phyloP scores from a whole-genome alignment of 2,329 filamentous ascomycete genomes.

The Leptographium galeiforme region DNA sequence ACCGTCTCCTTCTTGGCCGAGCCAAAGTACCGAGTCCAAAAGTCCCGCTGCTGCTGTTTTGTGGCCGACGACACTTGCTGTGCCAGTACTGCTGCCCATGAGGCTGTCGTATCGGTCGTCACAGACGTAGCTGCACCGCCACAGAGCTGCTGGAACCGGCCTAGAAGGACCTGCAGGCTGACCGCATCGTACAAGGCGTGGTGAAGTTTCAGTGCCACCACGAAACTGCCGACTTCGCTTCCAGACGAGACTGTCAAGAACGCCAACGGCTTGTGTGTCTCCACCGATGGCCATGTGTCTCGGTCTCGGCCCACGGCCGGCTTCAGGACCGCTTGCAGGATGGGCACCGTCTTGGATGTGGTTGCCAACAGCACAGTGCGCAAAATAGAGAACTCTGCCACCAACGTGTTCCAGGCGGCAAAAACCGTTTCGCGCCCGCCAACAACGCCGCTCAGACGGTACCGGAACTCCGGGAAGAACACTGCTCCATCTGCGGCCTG shows the following conservation, averaged over 20 bases:
- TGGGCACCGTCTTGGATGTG: conserved; percentile 28
- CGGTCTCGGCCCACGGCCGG: conserved; percentile 1
- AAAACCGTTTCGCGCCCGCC: conserved; percentile 26
- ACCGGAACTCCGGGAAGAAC: conserved; percentile 65
- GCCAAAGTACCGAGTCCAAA: conserved; percentile 30
- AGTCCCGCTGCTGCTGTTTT: conserved; percentile 12
- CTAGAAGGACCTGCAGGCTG: conserved; percentile 53
- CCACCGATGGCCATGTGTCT: conserved; percentile 1
- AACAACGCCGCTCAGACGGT: conserved; percentile 30
- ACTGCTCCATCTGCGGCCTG: conserved; percentile 49
- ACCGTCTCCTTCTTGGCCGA: background rate
- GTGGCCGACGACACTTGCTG: conserved; percentile 6
- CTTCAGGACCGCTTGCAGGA: conserved; percentile 50
- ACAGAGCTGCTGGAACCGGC: conserved; percentile 20
- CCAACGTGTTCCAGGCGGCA: conserved; percentile 47
- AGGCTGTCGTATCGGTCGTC: background rate
- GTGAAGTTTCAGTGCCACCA: conserved; percentile 51
- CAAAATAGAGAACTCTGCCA: conserved; percentile 46
- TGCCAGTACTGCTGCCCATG: conserved; percentile 16
- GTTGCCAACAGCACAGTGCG: conserved; percentile 34
- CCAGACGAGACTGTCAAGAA: background rate
- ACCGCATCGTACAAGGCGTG: conserved; percentile 83
- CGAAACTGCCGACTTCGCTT: background rate
- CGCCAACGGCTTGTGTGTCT: background rate
- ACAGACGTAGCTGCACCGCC: background rate